These are phyloP conservation scores for Linum trigynum DNA, from an alignment of 345 rosid species.

Conservation along the genomic window DNA sequence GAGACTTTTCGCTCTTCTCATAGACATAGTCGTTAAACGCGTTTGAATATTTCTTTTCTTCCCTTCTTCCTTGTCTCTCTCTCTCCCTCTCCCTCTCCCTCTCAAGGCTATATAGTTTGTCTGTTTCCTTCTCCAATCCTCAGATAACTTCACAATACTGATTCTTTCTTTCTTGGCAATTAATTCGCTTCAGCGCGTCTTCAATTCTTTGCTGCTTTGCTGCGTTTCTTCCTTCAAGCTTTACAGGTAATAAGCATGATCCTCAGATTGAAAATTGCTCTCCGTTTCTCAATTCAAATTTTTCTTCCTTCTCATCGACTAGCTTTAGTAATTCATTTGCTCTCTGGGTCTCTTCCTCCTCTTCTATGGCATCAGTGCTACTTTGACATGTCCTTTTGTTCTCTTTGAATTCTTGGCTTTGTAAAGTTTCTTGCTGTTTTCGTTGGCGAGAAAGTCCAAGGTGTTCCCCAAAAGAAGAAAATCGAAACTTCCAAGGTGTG, in stretches of 20 bases:
- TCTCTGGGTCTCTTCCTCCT: too few relatives aligned
- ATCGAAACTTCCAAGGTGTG: neutral
- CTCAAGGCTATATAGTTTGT: neutral
- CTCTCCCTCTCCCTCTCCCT: neutral
- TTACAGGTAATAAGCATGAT: neutral
- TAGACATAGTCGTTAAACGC: neutral
- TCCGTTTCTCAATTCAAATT: neutral
- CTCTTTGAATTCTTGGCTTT: too few relatives aligned
- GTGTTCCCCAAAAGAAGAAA: too few relatives aligned
- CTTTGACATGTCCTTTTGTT: too few relatives aligned
- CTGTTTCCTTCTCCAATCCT: neutral
- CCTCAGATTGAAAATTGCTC: neutral
- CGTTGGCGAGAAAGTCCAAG: neutral
- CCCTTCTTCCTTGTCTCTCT: neutral
- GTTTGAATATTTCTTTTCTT: neutral
- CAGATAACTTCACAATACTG: neutral
- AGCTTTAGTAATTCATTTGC: too few relatives aligned
- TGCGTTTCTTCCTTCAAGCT: neutral
- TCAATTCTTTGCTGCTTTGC: neutral
- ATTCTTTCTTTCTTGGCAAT: neutral
- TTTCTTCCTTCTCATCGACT: too few relatives aligned
- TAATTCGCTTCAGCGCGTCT: neutral
- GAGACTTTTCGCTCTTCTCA: neutral
- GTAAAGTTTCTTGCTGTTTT: too few relatives aligned
- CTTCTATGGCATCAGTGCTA: too few relatives aligned